phyloP scores from a whole-genome alignment of 2,329 filamentous ascomycete species.

The Verticillium isaacii region DNA sequence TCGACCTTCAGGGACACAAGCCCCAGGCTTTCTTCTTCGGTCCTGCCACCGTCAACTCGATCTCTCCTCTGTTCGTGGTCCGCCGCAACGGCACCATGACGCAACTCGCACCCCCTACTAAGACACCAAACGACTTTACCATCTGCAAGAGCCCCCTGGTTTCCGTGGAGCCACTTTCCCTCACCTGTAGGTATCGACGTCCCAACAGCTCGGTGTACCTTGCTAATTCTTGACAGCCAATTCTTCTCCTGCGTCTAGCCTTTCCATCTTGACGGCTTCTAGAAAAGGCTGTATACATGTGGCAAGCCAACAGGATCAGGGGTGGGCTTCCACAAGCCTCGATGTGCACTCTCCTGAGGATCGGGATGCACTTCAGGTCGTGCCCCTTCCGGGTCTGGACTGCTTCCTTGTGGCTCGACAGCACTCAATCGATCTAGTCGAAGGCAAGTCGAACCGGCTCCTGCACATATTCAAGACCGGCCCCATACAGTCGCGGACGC shows the following conservation, averaged over 20 bases:
- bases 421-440: conserved; percentile 53
- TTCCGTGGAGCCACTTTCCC: conserved; percentile 39
- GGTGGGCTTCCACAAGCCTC: conserved; percentile 48
- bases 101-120: conserved; percentile 47
- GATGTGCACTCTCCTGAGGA: conserved; percentile 30
- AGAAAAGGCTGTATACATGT: conserved; percentile 46
- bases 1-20: conserved; percentile 54
- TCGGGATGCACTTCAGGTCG: conserved; percentile 48
- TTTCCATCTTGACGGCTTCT: conserved; percentile 43
- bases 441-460: conserved; percentile 37
- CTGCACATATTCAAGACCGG: conserved; percentile 60
- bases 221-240: conserved; percentile 11
- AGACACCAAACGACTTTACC: conserved; percentile 33
- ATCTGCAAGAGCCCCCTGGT: conserved; percentile 50
- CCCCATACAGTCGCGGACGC: conserved; percentile 51
- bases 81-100: conserved; percentile 59
- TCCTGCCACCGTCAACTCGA: conserved; percentile 25
- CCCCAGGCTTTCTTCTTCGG: conserved; percentile 63
- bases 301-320: conserved; percentile 27
- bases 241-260: conserved; percentile 13
- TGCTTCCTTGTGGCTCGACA: conserved; percentile 57
- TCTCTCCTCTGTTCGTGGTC: conserved; percentile 54
- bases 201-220: background rate
- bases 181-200: background rate
- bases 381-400: conserved; percentile 53